Percentiles rank a stretch among this genome's conserved stretches.
Evolutionary conservation across 805 yeast genomes (phyloP).

Genomic region (Maudiozyma serrabonitensis): DNA sequence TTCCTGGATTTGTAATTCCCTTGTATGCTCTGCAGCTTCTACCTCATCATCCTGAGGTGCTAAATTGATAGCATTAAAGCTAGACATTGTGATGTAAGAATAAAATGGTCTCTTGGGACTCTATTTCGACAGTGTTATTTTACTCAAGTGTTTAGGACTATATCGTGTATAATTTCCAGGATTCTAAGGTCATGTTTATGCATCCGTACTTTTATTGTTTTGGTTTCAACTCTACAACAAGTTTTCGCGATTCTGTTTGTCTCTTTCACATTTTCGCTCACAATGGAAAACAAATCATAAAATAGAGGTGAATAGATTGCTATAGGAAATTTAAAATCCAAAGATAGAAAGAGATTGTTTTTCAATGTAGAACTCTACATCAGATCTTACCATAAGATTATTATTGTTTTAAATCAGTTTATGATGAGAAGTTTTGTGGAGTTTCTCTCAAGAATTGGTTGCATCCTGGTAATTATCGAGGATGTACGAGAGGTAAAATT

Average conservation of each 20-base stretch:
- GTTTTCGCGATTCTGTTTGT: no score
- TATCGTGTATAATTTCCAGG: no score
- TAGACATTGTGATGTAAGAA: conserved; percentile 35
- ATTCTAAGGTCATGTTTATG: no score
- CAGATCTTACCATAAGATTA: no score
- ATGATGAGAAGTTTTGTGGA: conserved; percentile 5
- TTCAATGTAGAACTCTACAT: no score
- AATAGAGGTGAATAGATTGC: not conserved
- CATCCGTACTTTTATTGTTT: no score
- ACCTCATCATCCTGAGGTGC: conserved; percentile 57
- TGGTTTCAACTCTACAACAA: no score
- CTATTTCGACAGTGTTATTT: no score
- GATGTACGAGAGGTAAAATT: conserved; percentile 1
- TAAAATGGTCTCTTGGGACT: not conserved
- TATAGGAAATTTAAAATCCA: no score
- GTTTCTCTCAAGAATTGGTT: conserved; percentile 12
- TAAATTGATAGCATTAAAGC: conserved; percentile 72
- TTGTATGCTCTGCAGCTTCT: conserved; percentile 80
- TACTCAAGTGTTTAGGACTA: no score
- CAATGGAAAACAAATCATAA: not conserved
- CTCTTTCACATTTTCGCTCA: not conserved
- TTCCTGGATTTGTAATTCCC: conserved; percentile 84
- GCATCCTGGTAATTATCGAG: conserved; percentile 13
- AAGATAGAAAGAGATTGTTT: no score
- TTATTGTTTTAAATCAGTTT: not conserved